Evolutionary conservation across 2,329 filamentous ascomycete species (phyloP).

Genomic region (Cyclaneusma minus): DNA sequence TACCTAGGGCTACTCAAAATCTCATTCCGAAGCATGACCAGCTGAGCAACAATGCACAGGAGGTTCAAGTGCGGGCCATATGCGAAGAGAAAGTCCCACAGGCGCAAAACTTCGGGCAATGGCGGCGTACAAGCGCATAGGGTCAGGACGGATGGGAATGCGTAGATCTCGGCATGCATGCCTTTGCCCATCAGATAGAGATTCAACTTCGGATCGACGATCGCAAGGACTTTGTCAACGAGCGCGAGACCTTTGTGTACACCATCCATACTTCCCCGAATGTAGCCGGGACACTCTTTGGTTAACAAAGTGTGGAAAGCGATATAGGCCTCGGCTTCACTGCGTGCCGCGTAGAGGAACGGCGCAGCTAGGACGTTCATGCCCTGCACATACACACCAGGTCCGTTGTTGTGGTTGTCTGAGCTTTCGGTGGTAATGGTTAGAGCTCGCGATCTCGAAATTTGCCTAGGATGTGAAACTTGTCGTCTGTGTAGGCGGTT

Average conservation of each 20-base stretch:
- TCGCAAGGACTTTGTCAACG: conserved; percentile 81
- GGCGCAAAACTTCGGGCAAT: conserved; percentile 74
- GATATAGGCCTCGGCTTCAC: conserved; percentile 87
- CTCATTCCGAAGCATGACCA: conserved; percentile 74
- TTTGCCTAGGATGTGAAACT: conserved; percentile 11
- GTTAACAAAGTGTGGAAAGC: conserved; percentile 82
- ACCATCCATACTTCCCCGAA: conserved; percentile 90
- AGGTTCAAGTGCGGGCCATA: conserved; percentile 94
- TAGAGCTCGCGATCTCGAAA: conserved; percentile 31
- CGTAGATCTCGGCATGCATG: conserved; percentile 86
- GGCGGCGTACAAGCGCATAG: conserved; percentile 93
- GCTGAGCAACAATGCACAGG: conserved; percentile 87
- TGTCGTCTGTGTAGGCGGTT: conserved; percentile 3
- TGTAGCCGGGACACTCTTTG: conserved; percentile 80
- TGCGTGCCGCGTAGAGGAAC: conserved; percentile 86
- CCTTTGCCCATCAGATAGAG: conserved; percentile 73
- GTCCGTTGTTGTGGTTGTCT: conserved; percentile 43
- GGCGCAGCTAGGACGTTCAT: conserved; percentile 98
- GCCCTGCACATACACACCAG: conserved; percentile 88
- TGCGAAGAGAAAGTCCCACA: conserved; percentile 96
- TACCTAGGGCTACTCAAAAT: conserved; percentile 76
- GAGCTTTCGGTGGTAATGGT: conserved; percentile 49
- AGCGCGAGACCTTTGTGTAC: conserved; percentile 84
- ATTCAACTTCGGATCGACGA: conserved; percentile 80
- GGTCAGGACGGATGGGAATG: conserved; percentile 87